Evolutionary conservation across 441 rosid species (phyloP), one percentile per base, ranked within the genome.

Genomic region (Mallotus repandus): DNA sequence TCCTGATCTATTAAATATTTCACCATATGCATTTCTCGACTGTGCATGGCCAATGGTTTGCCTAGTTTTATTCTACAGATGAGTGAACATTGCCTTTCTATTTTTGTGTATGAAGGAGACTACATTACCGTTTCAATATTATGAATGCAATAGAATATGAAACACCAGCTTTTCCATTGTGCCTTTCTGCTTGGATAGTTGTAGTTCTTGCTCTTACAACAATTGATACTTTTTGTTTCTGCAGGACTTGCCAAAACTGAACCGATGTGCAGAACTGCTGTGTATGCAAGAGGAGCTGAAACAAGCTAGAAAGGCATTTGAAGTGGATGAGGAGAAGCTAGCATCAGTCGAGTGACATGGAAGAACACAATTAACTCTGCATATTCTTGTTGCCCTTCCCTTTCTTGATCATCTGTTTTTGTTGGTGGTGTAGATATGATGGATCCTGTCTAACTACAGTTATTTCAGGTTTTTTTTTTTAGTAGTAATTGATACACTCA

Each of bases 251-350:
- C 96, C 97, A 1, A 96, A 96, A 81, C 89, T 90, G 13, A 96
- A 96, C 83, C 90, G 93, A 0, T 93, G 94, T 74, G 87, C 88
- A 9, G 96, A 96, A 74, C 80, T 96, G 73, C 80, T 92, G 75
- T 87, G 93, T 0, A 92, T 93, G 98, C 98, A 92, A 86, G 97
- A 96, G 83, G 98, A 96, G 83, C 87, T 96, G 70, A 90, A 93
- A 76, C 98, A 96, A 84, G 98, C 97, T 9, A 93, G 97, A 79
- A 91, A 96, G 80, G 97, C 99, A 60, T 93, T 93, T 80, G 98
- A 95, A 65, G 92, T 90, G 0, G 99, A 92, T 18, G 99, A 92
- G 82, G 98, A 89, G 63, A 90, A 91, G 83, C 85, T 88, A 16
- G 89, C 88, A 66, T 72, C 88, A 19, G 12, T 75, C 0, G 89